phyloP scores from a whole-genome alignment of 2,329 filamentous ascomycete species.

The Ophiostoma piceae region DNA sequence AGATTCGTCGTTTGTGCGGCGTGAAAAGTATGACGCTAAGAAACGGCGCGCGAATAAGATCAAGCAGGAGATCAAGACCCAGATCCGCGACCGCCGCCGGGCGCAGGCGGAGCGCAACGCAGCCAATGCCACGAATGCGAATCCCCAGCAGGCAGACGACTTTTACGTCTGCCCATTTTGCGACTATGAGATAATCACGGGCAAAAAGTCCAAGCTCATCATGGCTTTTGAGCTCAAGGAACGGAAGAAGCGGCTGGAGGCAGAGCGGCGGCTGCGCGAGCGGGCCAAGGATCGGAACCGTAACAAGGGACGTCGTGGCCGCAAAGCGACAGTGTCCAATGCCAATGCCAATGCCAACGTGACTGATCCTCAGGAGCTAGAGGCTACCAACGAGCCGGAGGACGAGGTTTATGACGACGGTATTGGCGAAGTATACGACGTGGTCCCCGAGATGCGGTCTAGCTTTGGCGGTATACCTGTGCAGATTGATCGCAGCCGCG shows the following conservation, averaged over 20 bases:
- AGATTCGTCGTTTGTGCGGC: not conserved
- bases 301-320: conserved; percentile 84
- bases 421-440: conserved; percentile 16
- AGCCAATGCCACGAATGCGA: conserved; percentile 47
- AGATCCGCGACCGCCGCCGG: conserved; percentile 71
- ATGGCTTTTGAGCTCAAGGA: conserved; percentile 93
- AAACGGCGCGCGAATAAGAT: conserved; percentile 63
- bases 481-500: not conserved
- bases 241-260: conserved; percentile 71
- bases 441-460: conserved; percentile 18
- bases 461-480: conserved; percentile 8
- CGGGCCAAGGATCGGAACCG: conserved; percentile 70
- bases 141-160: conserved; percentile 58
- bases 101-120: conserved; percentile 72
- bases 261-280: conserved; percentile 78
- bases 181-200: conserved; percentile 94
- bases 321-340: conserved; percentile 62
- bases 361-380: not conserved
- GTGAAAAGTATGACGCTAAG: conserved; percentile 32
- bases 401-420: conserved; percentile 19
- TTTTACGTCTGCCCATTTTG: conserved; percentile 98
- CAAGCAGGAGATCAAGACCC: conserved; percentile 47
- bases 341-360: conserved; percentile 27
- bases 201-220: conserved; percentile 76
- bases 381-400: conserved; percentile 30